These are phyloP conservation scores for Dipodascopsis uninucleata DNA, from an alignment of 805 yeast genomes.

Conservation along the genomic window DNA sequence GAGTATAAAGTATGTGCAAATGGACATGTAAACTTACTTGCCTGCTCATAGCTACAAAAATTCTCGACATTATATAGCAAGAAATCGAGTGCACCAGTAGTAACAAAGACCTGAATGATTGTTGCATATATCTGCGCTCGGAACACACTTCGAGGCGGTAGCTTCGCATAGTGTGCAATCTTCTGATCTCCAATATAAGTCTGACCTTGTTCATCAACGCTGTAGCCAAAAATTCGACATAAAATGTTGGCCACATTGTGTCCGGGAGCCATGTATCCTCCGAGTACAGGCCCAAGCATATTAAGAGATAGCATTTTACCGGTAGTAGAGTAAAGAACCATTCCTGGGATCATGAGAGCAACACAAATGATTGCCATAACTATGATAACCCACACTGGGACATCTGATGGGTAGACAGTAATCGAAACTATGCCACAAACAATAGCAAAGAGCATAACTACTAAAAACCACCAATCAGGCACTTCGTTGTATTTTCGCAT, in stretches of 20 bases:
- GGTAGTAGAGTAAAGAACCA: conserved; percentile 58
- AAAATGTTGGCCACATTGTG: conserved; percentile 57
- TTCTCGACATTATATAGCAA: conserved; percentile 30
- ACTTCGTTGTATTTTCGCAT: conserved; percentile 55
- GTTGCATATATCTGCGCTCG: conserved; percentile 47
- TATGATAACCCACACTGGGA: conserved; percentile 60
- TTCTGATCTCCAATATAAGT: conserved; percentile 54
- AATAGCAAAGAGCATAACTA: conserved; percentile 46
- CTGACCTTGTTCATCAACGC: conserved; percentile 51
- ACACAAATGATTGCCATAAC: conserved; percentile 54
- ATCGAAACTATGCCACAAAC: conserved; percentile 41
- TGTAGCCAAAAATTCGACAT: conserved; percentile 56
- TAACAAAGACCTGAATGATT: conserved; percentile 44
- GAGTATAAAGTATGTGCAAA: conserved; percentile 46
- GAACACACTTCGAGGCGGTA: conserved; percentile 59
- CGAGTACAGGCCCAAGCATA: conserved; percentile 58
- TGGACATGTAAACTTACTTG: conserved; percentile 48
- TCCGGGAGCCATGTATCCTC: conserved; percentile 62
- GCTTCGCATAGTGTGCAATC: conserved; percentile 58
- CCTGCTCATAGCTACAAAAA: conserved; percentile 45
- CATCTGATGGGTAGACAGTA: conserved; percentile 42
- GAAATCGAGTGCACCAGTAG: conserved; percentile 41
- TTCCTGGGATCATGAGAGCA: conserved; percentile 56
- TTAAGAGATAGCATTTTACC: conserved; percentile 57
- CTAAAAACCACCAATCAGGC: conserved; percentile 60